Conservation (phyloP, 2,329 filamentous ascomycete genomes). For the Calonectria fujianensis region DNA sequence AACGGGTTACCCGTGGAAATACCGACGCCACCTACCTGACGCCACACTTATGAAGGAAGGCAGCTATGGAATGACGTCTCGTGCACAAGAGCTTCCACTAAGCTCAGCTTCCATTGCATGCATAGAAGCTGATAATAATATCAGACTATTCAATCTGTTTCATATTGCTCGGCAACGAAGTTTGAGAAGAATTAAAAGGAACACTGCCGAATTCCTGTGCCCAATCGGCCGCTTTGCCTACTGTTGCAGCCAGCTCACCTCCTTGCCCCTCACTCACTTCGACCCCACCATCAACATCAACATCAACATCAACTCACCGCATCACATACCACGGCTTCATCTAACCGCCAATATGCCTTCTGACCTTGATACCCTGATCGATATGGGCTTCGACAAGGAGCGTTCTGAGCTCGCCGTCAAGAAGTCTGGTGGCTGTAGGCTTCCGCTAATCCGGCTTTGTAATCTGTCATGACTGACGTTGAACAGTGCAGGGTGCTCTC, state of each 20-base stretch:
- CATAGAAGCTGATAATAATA: background rate
- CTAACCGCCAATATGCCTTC: conserved; percentile 71
- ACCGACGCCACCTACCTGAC: conserved; percentile 41
- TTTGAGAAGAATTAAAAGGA: conserved; percentile 12
- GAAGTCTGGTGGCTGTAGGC: conserved; percentile 85
- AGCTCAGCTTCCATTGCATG: conserved; percentile 30
- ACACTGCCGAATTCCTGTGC: background rate
- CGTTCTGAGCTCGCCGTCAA: conserved; percentile 89
- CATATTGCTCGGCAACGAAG: background rate
- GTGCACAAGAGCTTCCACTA: conserved; percentile 32
- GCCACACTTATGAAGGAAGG: conserved; percentile 50
- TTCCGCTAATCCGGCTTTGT: background rate
- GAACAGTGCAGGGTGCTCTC: conserved; percentile 88
- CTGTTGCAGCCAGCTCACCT: conserved; percentile 42
- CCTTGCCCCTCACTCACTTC: conserved; percentile 46
- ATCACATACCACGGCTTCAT: conserved; percentile 36
- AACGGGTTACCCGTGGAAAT: conserved; percentile 52
- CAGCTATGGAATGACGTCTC: conserved; percentile 56
- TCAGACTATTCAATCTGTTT: background rate
- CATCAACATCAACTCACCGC: conserved; percentile 43
- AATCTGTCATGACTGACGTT: conserved; percentile 34
- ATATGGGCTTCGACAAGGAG: conserved; percentile 89
- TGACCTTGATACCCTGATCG: conserved; percentile 77
- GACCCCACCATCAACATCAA: conserved; percentile 51
- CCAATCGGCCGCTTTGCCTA: conserved; percentile 18